Conservation (phyloP, 495 filamentous ascomycete species). For the Penicillium parvum region DNA sequence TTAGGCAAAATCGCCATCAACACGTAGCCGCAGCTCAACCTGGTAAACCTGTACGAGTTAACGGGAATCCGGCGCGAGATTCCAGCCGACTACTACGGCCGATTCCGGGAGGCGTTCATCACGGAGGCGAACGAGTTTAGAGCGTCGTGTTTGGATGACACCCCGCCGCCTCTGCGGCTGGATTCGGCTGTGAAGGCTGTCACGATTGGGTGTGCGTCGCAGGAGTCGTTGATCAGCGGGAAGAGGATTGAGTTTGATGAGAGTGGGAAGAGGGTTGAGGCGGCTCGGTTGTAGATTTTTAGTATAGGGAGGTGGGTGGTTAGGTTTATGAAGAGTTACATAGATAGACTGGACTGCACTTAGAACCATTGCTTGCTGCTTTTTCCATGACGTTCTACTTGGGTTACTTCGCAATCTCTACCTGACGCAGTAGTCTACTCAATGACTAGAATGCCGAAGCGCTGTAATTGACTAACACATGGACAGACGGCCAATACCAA, state of each 20-base stretch:
- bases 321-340: not conserved
- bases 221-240: constrained; percentile 33
- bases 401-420: too few relatives aligned
- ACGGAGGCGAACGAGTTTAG: constrained; percentile 41
- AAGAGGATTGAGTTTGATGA: constrained; percentile 36
- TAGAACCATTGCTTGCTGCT: too few relatives aligned
- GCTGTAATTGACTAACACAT: constrained; percentile 33
- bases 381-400: too few relatives aligned
- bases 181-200: constrained; percentile 29
- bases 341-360: too few relatives aligned
- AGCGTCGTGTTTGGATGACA: constrained; percentile 42
- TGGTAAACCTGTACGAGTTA: constrained; percentile 46
- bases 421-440: too few relatives aligned
- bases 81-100: constrained; percentile 49
- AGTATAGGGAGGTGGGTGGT: not conserved
- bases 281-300: constrained; percentile 8
- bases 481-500: constrained; percentile 20
- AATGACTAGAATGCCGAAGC: constrained; percentile 28
- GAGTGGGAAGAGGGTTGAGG: constrained; percentile 23
- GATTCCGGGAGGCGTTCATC: constrained; percentile 55
- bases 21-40: constrained; percentile 41
- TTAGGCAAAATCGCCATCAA: constrained; percentile 52
- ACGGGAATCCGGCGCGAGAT: constrained; percentile 49
- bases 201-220: constrained; percentile 33
- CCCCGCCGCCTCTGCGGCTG: constrained; percentile 40